phyloP scores from a whole-genome alignment of 768 basidiomycete genomes.

The Pulveroboletus frians region DNA sequence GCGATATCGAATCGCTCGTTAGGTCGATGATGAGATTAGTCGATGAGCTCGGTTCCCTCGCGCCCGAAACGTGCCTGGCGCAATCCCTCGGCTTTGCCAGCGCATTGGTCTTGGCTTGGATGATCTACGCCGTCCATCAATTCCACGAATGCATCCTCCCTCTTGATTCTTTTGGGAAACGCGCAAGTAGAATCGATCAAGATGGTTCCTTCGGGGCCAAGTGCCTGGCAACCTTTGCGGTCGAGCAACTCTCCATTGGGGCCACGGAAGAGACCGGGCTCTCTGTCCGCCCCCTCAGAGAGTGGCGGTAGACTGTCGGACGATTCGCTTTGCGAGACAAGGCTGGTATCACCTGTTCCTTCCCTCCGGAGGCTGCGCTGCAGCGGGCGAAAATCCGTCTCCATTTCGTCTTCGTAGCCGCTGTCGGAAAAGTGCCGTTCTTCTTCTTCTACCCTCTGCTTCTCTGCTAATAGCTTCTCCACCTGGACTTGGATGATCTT shows the following conservation, averaged over 20 bases:
- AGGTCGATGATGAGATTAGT: background rate
- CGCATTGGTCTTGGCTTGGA: background rate
- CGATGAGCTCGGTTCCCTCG: slow-evolving; percentile 22
- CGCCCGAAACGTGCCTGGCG: slow-evolving; percentile 15
- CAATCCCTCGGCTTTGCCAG: background rate
- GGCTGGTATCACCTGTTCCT: slow-evolving; percentile 5
- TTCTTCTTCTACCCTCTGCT: slow-evolving; percentile 2
- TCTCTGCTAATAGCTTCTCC: slow-evolving; percentile 12
- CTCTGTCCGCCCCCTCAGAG: background rate
- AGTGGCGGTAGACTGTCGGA: background rate
- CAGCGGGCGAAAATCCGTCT: background rate
- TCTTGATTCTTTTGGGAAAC: slow-evolving; percentile 1
- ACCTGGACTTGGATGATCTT: slow-evolving; percentile 9
- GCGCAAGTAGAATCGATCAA: slow-evolving; percentile 6
- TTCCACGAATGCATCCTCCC: background rate
- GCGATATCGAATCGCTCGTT: background rate
- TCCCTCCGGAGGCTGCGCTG: slow-evolving; percentile 5
- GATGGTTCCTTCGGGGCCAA: slow-evolving; percentile 23
- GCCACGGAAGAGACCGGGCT: slow-evolving; percentile 8
- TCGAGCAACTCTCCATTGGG: slow-evolving; percentile 20
- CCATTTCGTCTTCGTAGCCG: slow-evolving; percentile 20
- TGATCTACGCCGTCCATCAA: background rate
- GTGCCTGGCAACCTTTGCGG: slow-evolving; percentile 12
- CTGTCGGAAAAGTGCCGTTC: slow-evolving; percentile 2
- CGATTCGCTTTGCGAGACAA: slow-evolving; percentile 3